phyloP scores from a whole-genome alignment of 1,284 basidiomycete genomes.

The Ceratorhiza oryzae-sativae region DNA sequence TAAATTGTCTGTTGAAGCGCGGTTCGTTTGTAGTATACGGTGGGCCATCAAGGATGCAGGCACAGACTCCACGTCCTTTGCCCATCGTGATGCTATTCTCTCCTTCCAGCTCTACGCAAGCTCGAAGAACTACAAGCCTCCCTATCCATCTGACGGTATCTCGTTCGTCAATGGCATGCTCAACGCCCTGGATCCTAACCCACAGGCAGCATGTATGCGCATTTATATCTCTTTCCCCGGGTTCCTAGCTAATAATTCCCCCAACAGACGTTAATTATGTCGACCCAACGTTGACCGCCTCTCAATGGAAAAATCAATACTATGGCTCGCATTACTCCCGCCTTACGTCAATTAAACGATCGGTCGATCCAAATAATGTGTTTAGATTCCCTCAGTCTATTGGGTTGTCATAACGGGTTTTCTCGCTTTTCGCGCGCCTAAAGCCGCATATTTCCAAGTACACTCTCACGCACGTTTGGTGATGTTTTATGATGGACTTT shows the following conservation, averaged over 20 bases:
- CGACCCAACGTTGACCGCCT: constrained; percentile 36
- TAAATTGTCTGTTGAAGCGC: not conserved
- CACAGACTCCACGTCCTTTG: constrained; percentile 45
- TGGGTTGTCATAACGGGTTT: constrained; percentile 1
- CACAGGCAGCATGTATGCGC: constrained; percentile 38
- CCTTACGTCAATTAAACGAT: constrained; percentile 29
- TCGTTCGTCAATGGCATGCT: constrained; percentile 46
- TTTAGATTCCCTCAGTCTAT: constrained; percentile 43
- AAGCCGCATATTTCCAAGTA: too few species aligned
- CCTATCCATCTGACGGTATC: constrained; percentile 47
- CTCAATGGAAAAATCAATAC: constrained; percentile 41
- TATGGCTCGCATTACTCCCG: constrained; percentile 40
- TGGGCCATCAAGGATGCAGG: constrained; percentile 44
- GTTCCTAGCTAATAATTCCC: not conserved
- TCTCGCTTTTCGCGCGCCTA: not conserved
- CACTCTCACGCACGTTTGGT: too few species aligned
- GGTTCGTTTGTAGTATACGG: constrained; percentile 40
- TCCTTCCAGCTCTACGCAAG: constrained; percentile 49
- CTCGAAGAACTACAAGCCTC: constrained; percentile 45
- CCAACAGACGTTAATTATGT: constrained; percentile 43
- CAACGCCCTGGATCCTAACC: constrained; percentile 35
- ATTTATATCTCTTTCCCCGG: constrained; percentile 14
- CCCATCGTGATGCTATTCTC: constrained; percentile 46
- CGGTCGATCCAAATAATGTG: constrained; percentile 40
- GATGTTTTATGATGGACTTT: too few species aligned